phyloP scores from a whole-genome alignment of 352 stramenopile species.

The Pythium dissimile region DNA sequence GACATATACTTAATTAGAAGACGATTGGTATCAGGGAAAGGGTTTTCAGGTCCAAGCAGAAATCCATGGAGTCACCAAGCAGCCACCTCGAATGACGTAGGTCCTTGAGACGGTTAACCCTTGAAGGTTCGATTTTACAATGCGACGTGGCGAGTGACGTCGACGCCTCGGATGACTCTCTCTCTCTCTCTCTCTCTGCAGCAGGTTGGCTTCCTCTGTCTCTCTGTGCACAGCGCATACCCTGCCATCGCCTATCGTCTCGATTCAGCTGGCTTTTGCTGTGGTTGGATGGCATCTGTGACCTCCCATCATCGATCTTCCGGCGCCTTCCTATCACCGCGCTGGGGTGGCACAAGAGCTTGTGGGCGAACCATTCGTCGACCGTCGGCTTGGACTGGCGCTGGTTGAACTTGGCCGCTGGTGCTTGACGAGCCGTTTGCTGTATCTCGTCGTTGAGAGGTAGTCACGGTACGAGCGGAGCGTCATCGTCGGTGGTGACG shows the following conservation, averaged over 20 bases:
- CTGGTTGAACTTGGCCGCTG: not conserved
- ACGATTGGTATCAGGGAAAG: conserved; percentile 4
- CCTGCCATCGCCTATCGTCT: too few relatives aligned
- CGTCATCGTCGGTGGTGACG: conserved; percentile 14
- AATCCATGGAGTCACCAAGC: conserved; percentile 2
- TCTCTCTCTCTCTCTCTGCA: not conserved
- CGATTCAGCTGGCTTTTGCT: too few relatives aligned
- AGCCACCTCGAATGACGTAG: conserved; percentile 18
- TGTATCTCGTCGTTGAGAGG: conserved; percentile 57
- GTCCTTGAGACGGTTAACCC: not conserved
- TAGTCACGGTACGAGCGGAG: conserved; percentile 56
- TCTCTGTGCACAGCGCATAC: too few relatives aligned
- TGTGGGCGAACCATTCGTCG: too few relatives aligned
- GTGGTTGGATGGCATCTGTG: too few relatives aligned
- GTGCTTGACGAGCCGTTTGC: conserved; percentile 32
- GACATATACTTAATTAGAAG: too few relatives aligned
- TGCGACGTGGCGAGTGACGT: conserved; percentile 6
- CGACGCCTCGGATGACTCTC: not conserved
- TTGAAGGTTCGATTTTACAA: not conserved
- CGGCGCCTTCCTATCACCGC: not conserved
- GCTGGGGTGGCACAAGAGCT: not conserved
- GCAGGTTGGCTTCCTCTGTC: too few relatives aligned
- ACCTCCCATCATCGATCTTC: not conserved
- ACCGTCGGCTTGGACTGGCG: not conserved
- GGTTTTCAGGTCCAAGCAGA: conserved; percentile 15